phyloP scores from a whole-genome alignment of 2,329 filamentous ascomycete species.

The Daldinia sp. region DNA sequence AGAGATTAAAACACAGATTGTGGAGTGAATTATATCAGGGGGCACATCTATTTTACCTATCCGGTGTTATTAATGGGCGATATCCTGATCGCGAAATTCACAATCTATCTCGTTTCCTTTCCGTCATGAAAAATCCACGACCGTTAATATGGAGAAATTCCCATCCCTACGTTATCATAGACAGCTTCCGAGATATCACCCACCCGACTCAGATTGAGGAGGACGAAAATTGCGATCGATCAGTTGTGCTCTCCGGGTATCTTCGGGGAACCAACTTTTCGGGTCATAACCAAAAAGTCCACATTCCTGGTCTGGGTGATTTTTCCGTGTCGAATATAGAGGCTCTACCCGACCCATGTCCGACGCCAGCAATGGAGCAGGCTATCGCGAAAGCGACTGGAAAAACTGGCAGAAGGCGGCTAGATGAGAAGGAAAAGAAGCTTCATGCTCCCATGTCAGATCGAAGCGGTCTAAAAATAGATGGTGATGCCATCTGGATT shows the following conservation, averaged over 20 bases:
- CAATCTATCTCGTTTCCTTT: slow-evolving; percentile 93
- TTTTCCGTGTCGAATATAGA: slow-evolving; percentile 85
- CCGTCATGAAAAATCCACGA: slow-evolving; percentile 98
- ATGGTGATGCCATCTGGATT: slow-evolving; percentile 96
- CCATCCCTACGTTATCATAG: slow-evolving; percentile 91
- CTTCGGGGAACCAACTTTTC: slow-evolving; percentile 94
- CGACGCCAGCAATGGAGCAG: slow-evolving; percentile 90
- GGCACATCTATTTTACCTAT: slow-evolving; percentile 95
- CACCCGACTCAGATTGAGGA: slow-evolving; percentile 91
- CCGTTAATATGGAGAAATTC: slow-evolving; percentile 97
- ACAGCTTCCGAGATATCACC: slow-evolving; percentile 94
- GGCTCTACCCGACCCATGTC: slow-evolving; percentile 89
- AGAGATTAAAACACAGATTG: slow-evolving; percentile 91
- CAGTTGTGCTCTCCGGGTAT: slow-evolving; percentile 91
- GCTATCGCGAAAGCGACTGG: slow-evolving; percentile 84
- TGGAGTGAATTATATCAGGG: slow-evolving; percentile 98
- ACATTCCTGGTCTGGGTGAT: slow-evolving; percentile 92
- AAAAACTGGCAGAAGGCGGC: slow-evolving; percentile 78
- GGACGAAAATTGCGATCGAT: slow-evolving; percentile 87
- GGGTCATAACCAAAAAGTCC: slow-evolving; percentile 82
- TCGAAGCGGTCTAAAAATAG: slow-evolving; percentile 92
- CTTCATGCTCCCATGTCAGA: slow-evolving; percentile 98
- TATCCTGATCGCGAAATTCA: slow-evolving; percentile 97
- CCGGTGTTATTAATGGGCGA: slow-evolving; percentile 93
- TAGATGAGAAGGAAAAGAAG: slow-evolving; percentile 97